phyloP scores from a whole-genome alignment of 2,329 filamentous ascomycete species.

The Drechmeria coniospora region DNA sequence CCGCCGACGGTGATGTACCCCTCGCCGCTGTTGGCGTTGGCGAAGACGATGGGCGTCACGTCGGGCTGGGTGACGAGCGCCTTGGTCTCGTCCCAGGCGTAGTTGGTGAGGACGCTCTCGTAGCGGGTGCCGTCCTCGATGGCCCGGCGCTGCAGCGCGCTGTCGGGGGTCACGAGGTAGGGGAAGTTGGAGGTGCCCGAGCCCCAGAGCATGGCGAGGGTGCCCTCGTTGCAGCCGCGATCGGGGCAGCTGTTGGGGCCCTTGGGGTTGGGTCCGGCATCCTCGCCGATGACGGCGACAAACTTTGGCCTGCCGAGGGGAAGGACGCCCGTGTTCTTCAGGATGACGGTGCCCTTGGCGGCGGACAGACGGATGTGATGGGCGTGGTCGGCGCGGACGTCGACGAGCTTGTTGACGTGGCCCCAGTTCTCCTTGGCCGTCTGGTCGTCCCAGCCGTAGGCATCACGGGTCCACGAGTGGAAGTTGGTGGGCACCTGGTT shows the following conservation, averaged over 20 bases:
- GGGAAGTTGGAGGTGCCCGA: slow-evolving; percentile 60
- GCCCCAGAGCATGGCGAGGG: slow-evolving; percentile 65
- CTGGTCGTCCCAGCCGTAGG: slow-evolving; percentile 53
- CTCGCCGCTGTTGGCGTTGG: slow-evolving; percentile 75
- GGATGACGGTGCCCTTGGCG: slow-evolving; percentile 67
- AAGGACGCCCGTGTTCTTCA: slow-evolving; percentile 70
- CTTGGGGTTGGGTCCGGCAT: slow-evolving; percentile 57
- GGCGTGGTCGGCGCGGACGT: slow-evolving; percentile 67
- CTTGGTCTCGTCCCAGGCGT: slow-evolving; percentile 44
- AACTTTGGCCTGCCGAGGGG: slow-evolving; percentile 68
- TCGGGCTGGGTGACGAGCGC: slow-evolving; percentile 45
- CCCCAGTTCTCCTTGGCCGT: slow-evolving; percentile 45
- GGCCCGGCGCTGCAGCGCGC: slow-evolving; percentile 50
- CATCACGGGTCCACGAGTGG: slow-evolving; percentile 71
- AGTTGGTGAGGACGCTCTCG: slow-evolving; percentile 54
- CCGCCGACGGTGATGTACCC: slow-evolving; percentile 71
- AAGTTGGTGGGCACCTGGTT: slow-evolving; percentile 54
- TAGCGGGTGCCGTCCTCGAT: slow-evolving; percentile 40
- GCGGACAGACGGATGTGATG: slow-evolving; percentile 59
- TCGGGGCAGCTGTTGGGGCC: slow-evolving; percentile 71
- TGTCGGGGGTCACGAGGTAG: slow-evolving; percentile 60
- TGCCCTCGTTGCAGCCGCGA: slow-evolving; percentile 43
- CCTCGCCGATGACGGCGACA: slow-evolving; percentile 65
- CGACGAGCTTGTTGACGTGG: slow-evolving; percentile 65
- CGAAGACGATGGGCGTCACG: slow-evolving; percentile 70